Evolutionary conservation across 352 stramenopile genomes (phyloP), one percentile per base, ranked within the genome.

Genomic region (Phytopythium vexans): DNA sequence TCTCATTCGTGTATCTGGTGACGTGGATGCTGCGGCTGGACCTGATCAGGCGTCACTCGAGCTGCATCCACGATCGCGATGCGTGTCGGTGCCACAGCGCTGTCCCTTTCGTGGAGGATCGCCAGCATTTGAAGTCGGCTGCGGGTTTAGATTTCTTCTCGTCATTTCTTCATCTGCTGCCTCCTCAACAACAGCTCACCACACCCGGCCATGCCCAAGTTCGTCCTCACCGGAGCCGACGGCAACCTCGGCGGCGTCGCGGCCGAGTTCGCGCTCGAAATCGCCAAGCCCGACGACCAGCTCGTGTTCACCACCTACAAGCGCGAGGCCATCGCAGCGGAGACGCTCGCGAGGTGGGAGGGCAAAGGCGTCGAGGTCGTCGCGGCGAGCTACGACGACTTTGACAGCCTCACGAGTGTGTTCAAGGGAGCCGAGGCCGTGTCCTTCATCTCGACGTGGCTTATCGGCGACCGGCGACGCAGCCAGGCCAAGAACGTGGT

Each of bases 301-400:
- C 46, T 68, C n/a, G 51, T 61, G 14, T 21, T 71, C 9, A 71
- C 63, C 8, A 71, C 52, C 46, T 67, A 62, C 54, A 59, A 64
- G 37, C 46, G 64, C 2, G 56, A 69, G 27, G 5, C 36, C 12
- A 49, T 70, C 9, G 48, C 58, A 5, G 36, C 54, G n/a, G 55
- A 68, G 41, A 52, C 43, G 6, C 40, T 64, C n/a, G 31, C 43
- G 6, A 6, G 40, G 3, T 66, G 61, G 49, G 15, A 37, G 34
- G 47, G 50, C 47, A 60, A 61, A 27, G 56, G 61, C 9, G 51
- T 49, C 10, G 36, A 58, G 33, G 61, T 65, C 32, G 51, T 58
- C 7, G 41, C 31, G 9, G 56, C 61, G 41, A 65, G 38, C 32
- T 69, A 69, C 56, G 51, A 58, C 34, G 61, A 69, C 21, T 27